Evolutionary conservation across 2,329 filamentous ascomycete species (phyloP), one percentile per base, ranked within the genome.

Genomic region (Venturia nashicola): DNA sequence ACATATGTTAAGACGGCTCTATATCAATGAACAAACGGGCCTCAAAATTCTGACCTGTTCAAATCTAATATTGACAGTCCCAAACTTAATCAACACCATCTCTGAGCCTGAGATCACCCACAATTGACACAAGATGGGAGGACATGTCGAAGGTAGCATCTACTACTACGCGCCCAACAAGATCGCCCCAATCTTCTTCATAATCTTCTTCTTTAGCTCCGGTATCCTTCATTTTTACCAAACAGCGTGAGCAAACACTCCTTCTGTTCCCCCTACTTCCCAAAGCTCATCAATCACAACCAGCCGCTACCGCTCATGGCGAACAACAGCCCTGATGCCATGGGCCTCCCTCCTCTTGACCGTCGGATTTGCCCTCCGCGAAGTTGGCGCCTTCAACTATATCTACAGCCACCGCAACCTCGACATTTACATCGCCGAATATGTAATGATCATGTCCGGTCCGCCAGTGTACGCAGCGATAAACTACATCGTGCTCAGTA

Each of bases 401-500:
- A 36, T 57, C 16, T 57, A 57, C 51, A 57, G 18, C 23, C 68
- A 77, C 2, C 43, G 48, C 61, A 79, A 75, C 63, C 68, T 78
- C 6, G 68, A 65, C 20, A 70, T 77, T 48, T 69, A 77, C 59
- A 76, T 79, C 65, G 73, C 73, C 8, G 74, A 74, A n/a, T 72
- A 70, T 18, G 73, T 77, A 0, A 70, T 78, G 7, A 72, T 76
- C 43, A 70, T 77, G 68, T 72, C 70, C 7, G 72, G 72, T 61
- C 79, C 76, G 59, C 85, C 86, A 0, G 75, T 87, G 4, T 80
- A 86, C 48, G 83, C 84, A 62, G 76, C 84, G 3, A 79, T 82
- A 64, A 85, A 86, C 69, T 87, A 86, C 71, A 80, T 84, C 68
- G 79, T 86, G 64, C 79, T 87, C 32, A 81, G 81, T 2, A 79